A percentile compares a stretch with the other conserved stretches of the same genome.
phyloP scores from a whole-genome alignment of 345 rosid species.

The Melastoma malabathricum region DNA sequence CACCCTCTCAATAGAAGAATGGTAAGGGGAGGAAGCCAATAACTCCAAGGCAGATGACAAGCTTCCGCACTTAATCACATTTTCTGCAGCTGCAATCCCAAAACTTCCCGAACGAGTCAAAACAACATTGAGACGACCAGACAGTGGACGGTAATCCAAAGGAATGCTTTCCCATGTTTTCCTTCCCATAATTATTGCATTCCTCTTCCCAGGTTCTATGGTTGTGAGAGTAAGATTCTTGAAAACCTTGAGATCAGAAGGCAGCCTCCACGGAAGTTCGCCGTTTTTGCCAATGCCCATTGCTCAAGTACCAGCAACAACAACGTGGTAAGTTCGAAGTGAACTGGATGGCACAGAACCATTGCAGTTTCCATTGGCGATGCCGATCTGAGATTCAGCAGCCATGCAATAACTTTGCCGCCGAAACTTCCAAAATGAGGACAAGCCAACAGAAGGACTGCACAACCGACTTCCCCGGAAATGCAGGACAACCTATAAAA shows the following conservation, averaged over 20 bases:
- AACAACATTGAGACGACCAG: conserved; percentile 92
- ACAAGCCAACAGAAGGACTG: conserved; percentile 11
- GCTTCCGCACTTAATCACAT: conserved; percentile 80
- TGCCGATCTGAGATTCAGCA: conserved; percentile 19
- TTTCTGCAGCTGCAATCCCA: conserved; percentile 80
- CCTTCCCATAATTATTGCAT: conserved; percentile 90
- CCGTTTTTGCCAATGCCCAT: conserved; percentile 92
- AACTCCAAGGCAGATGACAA: conserved; percentile 63
- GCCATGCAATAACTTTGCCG: conserved; percentile 26
- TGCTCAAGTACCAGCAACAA: conserved; percentile 78
- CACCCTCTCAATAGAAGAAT: conserved; percentile 81
- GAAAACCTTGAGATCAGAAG: conserved; percentile 79
- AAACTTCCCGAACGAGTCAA: conserved; percentile 81
- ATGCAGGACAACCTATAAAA: conserved; percentile 30
- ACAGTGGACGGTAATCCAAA: conserved; percentile 43
- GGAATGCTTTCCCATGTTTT: conserved; percentile 96
- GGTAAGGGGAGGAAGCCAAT: conserved; percentile 66
- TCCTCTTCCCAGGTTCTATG: conserved; percentile 55
- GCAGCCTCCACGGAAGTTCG: conserved; percentile 71
- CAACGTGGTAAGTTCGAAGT: conserved; percentile 61
- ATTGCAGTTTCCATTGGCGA: conserved; percentile 39
- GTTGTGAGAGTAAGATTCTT: conserved; percentile 54
- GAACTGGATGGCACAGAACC: conserved; percentile 25
- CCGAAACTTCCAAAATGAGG: conserved; percentile 11
- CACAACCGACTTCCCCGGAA: conserved; percentile 29